Evolutionary conservation across 2,329 filamentous ascomycete species (phyloP), one percentile per base, ranked within the genome.

Genomic region (Arthrobotrys musiformis): DNA sequence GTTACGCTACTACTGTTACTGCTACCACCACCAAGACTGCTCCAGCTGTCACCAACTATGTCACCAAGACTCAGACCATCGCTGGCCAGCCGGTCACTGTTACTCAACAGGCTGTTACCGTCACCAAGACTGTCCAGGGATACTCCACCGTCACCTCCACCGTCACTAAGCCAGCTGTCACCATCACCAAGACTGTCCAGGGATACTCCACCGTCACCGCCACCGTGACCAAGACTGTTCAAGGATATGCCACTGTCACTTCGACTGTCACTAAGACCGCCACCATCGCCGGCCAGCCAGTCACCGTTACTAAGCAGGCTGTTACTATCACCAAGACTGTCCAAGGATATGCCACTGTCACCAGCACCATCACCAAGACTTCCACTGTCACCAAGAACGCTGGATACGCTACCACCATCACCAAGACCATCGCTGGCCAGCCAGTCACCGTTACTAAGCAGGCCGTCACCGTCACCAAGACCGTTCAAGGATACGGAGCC

Each of bases 141-240:
- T n/a, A n/a, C n/a, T n/a, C n/a, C n/a, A n/a, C n/a, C n/a, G n/a
- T n/a, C n/a, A n/a, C n/a, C n/a, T n/a, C n/a, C n/a, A n/a, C n/a
- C n/a, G n/a, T n/a, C n/a, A n/a, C n/a, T n/a, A n/a, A n/a, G n/a
- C n/a, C n/a, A n/a, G n/a, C n/a, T n/a, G n/a, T n/a, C n/a, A n/a
- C n/a, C n/a, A n/a, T n/a, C n/a, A n/a, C n/a, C n/a, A n/a, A n/a
- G n/a, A n/a, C n/a, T n/a, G n/a, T n/a, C n/a, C n/a, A n/a, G n/a
- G n/a, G n/a, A n/a, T n/a, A n/a, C n/a, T n/a, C n/a, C n/a, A n/a
- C n/a, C 11, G 30, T 35, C 30, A 37, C 28, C 52, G 19, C n/a
- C 8, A 58, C 58, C 15, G 17, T 13, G 28, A 66, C 61, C 61
- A 66, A 66, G 61, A 66, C 62, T 13, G 62, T 66, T 17, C 22